Evolutionary conservation across 345 rosid species (phyloP), one percentile per base, ranked within the genome.

Genomic region (Bretschneidera sinensis): DNA sequence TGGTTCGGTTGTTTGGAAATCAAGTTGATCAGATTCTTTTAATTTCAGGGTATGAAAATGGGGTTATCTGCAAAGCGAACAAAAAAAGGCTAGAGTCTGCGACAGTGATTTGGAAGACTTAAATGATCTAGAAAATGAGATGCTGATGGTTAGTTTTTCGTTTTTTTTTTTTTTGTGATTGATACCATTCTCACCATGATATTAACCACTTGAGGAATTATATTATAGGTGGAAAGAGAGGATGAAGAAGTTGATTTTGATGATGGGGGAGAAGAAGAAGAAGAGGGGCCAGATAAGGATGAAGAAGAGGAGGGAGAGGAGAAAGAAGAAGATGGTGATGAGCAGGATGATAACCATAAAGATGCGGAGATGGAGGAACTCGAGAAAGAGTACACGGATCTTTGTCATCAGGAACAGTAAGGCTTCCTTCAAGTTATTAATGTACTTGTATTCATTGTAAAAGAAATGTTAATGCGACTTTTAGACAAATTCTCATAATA

Each of bases 291-390:
- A 1, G 6, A 48, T 4, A 56, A 51, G 33, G 60, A 54, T 0
- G 64, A 14, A 52, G 63, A 24, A 0, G 70, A 53, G 0, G 70
- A 51, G 20, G 78, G 67, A 1, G 78, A 69, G 5, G 81, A 67
- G 23, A 57, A 39, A 0, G 78, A 71, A 9, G 60, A 62, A 24
- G 51, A 51, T 47, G 68, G 55, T 4, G 72, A 60, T 21, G 74
- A 61, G 51, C 57, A 54, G 18, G 35, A 62, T 53, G 66, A 35
- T 43, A 55, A 57, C 21, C 55, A 61, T 56, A 78, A 69, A 58
- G 77, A 76, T 70, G 88, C 74, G 21, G 88, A 84, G 78, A 82
- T 89, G 87, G 86, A 81, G 63, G 89, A 87, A 64, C 97, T 89
- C 54, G 91, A 87, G 71, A 92, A 85, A 73, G 97, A 87, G 74